Conservation (phyloP, 768 basidiomycete species). For the Boletus pseudopeckii region DNA sequence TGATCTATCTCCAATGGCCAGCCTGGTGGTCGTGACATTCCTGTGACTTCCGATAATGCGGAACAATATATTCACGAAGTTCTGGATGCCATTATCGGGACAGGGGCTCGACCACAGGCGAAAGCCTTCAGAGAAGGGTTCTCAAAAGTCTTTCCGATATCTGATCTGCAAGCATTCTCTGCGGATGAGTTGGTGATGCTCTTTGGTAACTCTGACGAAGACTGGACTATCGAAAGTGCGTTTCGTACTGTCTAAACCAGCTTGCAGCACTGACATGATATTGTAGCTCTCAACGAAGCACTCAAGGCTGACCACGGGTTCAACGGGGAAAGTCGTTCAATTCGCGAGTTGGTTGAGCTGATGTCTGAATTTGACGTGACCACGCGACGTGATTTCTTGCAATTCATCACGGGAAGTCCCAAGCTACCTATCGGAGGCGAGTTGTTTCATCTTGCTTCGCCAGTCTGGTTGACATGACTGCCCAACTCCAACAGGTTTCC, state of each 20-base stretch:
- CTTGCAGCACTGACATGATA: not conserved
- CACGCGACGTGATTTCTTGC: slow-evolving; percentile 82
- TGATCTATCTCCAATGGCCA: slow-evolving; percentile 27
- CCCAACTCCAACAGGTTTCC: slow-evolving; percentile 63
- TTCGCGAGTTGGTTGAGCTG: slow-evolving; percentile 81
- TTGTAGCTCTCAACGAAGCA: slow-evolving; percentile 77
- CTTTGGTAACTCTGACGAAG: slow-evolving; percentile 96
- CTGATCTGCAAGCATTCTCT: slow-evolving; percentile 88
- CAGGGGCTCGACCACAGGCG: slow-evolving; percentile 73
- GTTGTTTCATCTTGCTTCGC: slow-evolving; percentile 24
- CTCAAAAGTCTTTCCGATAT: slow-evolving; percentile 92
- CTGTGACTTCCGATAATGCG: slow-evolving; percentile 84
- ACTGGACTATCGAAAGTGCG: slow-evolving; percentile 92
- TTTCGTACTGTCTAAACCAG: slow-evolving; percentile 3
- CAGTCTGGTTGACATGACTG: not conserved
- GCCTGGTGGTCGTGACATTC: slow-evolving; percentile 75
- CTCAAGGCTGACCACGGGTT: slow-evolving; percentile 98
- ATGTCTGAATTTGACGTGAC: slow-evolving; percentile 76
- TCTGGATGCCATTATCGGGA: slow-evolving; percentile 82
- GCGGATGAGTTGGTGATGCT: slow-evolving; percentile 94
- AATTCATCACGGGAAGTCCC: slow-evolving; percentile 97
- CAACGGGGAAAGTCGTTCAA: slow-evolving; percentile 90
- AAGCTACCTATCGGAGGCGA: slow-evolving; percentile 93
- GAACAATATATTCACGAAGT: slow-evolving; percentile 87
- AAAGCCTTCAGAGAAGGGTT: slow-evolving; percentile 93